Evolutionary conservation across 306 rosid species (phyloP), one percentile per base, ranked within the genome.

Genomic region (Begonia loranthoides): DNA sequence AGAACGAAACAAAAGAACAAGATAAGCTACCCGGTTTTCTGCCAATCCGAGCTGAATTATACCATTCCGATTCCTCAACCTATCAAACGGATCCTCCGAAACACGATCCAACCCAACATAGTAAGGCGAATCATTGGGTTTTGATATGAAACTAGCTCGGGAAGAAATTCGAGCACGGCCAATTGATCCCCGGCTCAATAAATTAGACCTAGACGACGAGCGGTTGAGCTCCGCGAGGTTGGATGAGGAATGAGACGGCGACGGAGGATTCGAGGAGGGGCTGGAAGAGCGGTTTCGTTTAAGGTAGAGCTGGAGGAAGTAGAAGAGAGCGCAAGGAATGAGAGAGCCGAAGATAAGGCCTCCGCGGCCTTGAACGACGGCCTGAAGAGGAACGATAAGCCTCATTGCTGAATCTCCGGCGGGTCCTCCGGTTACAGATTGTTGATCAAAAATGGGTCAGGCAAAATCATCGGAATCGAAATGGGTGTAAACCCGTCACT

Each of bases 331-430:
- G 19, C 94, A 82, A 0, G 97, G 97, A 69, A 90, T 73, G n/a
- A 85, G 85, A 5, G 85, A 80, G 39, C 97, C 97, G 17, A 87
- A 67, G 15, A 90, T 58, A n/a, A 90, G 69, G 49, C 97, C 94
- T 3, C 95, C 95, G 12, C 97, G 69, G 54, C 97, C 97, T 72
- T 90, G 97, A 48, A 90, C 97, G 1, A 90, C 80, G 10, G 94
- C 94, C 59, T 74, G 97, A 10, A 89, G 83, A 0, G 97, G 97
- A 24, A 89, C 95, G 39, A 89, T 81, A 10, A 89, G 19, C 28
- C 41, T 41, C 34, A 24, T 14, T 15, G 58, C 17, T 13, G 46
- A 54, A 40, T 5, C 33, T 5, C 54, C 13, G 39, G 15, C 9
- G 36, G 9, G 36, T 7, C 36, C 36, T 28, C 36, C 36, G 36